Conservation (phyloP, 2,329 filamentous ascomycete species). For the Scedosporium aurantiacum region DNA sequence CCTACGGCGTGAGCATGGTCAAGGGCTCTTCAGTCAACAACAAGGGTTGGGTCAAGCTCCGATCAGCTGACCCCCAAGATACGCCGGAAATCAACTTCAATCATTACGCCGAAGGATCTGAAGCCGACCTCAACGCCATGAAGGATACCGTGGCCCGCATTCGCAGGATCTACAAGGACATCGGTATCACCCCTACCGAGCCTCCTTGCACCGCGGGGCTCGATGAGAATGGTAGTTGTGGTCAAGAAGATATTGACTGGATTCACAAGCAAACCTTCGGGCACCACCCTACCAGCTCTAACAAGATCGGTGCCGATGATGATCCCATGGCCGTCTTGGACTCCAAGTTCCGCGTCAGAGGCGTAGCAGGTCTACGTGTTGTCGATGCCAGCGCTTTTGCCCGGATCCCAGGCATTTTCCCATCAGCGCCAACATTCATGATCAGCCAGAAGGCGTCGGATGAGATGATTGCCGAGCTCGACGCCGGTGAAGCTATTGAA, state of each 20-base stretch:
- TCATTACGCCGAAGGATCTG: slow-evolving; percentile 38
- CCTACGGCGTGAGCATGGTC: slow-evolving; percentile 10
- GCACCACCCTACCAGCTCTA: slow-evolving; percentile 46
- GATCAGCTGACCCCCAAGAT: slow-evolving; percentile 49
- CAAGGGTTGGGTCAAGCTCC: slow-evolving; percentile 50
- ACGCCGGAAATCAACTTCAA: slow-evolving; percentile 52
- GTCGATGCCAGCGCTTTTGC: slow-evolving; percentile 52
- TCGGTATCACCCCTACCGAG: slow-evolving; percentile 13
- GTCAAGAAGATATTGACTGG: slow-evolving; percentile 32
- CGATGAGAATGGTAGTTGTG: slow-evolving; percentile 12
- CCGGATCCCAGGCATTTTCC: slow-evolving; percentile 32
- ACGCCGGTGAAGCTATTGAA: slow-evolving; percentile 3
- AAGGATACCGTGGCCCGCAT: slow-evolving; percentile 22
- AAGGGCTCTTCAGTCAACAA: slow-evolving; percentile 29
- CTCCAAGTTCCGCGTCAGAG: slow-evolving; percentile 43
- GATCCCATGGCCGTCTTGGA: slow-evolving; percentile 48
- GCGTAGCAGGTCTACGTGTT: slow-evolving; percentile 43
- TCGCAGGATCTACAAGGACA: slow-evolving; percentile 13
- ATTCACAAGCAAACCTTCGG: slow-evolving; percentile 34
- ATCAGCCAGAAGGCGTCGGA: slow-evolving; percentile 51
- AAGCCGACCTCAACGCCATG: slow-evolving; percentile 29
- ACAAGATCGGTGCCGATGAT: slow-evolving; percentile 41
- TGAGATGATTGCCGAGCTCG: slow-evolving; percentile 26
- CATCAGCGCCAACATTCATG: slow-evolving; percentile 44
- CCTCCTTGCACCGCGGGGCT: slow-evolving; percentile 10